A percentile compares a stretch with the other conserved stretches of the same genome.
These are phyloP conservation scores for Graphilbum sp. DNA, from an alignment of 2,329 filamentous ascomycete species.

Conservation along the genomic window DNA sequence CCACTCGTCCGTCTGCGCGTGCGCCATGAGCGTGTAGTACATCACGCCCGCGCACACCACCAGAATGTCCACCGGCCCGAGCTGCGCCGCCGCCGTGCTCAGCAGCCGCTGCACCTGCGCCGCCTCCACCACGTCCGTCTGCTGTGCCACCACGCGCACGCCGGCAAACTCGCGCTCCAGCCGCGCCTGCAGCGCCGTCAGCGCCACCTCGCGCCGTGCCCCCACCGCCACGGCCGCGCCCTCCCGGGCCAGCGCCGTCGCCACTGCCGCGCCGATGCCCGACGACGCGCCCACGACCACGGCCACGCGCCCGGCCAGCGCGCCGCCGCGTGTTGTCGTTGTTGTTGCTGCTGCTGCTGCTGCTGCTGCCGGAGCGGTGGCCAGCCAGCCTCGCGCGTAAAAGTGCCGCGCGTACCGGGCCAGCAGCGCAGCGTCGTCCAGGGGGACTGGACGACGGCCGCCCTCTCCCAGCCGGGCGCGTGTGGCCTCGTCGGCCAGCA, in stretches of 20 bases:
- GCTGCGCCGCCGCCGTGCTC: conserved; percentile 36
- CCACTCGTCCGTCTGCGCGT: conserved; percentile 58
- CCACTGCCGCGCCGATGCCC: conserved; percentile 63
- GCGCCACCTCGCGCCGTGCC: conserved; percentile 51
- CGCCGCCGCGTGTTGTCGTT: conserved; percentile 27
- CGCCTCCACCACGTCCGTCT: conserved; percentile 57
- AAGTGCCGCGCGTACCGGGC: conserved; percentile 69
- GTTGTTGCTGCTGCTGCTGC: background rate
- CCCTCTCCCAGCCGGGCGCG: too few relatives aligned
- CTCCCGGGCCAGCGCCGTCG: conserved; percentile 49
- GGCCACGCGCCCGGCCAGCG: conserved; percentile 52
- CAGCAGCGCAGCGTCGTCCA: conserved; percentile 49
- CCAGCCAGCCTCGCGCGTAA: conserved; percentile 64
- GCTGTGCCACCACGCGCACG: conserved; percentile 49
- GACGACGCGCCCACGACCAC: conserved; percentile 68
- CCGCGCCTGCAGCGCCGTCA: conserved; percentile 49
- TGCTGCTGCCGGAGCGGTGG: conserved; percentile 14
- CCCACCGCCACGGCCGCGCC: conserved; percentile 58
- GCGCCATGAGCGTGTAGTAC: conserved; percentile 83
- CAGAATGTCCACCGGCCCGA: conserved; percentile 60
- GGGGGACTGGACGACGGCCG: too few relatives aligned
- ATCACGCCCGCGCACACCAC: conserved; percentile 70
- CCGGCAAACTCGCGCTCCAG: conserved; percentile 30
- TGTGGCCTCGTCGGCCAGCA: conserved; percentile 48
- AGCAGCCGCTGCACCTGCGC: conserved; percentile 52